Evolutionary conservation across 805 yeast genomes (phyloP), one percentile per base, ranked within the genome.

Genomic region (Yamadazyma philogaea): DNA sequence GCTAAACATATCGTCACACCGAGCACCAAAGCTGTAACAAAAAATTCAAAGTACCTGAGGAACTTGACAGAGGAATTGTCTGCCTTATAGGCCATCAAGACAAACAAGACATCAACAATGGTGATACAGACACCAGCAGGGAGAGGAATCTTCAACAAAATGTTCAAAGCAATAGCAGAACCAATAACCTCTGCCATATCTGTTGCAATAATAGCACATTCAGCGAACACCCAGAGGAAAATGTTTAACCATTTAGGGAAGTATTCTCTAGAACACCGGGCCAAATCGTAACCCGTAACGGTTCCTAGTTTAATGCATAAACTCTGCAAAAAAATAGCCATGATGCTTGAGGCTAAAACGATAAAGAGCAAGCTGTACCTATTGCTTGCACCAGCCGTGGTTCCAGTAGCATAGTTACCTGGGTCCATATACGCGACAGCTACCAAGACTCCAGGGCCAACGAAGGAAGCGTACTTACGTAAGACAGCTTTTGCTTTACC

Each of bases 171-270:
- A 43, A 73, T 64, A 11, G 78, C 77, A n/a, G 74, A 63, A 42
- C 79, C 79, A 42, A 74, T 72, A 28, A 74, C 79, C 51, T 74
- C 79, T 7, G 79, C 78, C n/a, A 73, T 60, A 55, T 74, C 79
- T 4, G 79, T 74, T 6, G 79, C 77, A 14, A 74, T 64, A 33
- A 74, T 73, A 40, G 78, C 77, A 49, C 63, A 57, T 51, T 74
- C 79, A 10, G 78, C 76, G 15, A 70, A 52, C 12, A 69, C 37
- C 69, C 75, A 74, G 4, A 74, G 40, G 4, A 47, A 34, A 26
- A 49, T 47, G 48, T 73, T 74, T 40, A 70, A 43, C 68, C 69
- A 61, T 6, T 45, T 37, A 1, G 79, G 78, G 16, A 71, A 54
- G 47, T 60, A 51, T 46, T 62, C 64, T 30, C 75, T 55, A 44